Conservation (phyloP, 2,329 filamentous ascomycete species). For the Venturia aucupariae region DNA sequence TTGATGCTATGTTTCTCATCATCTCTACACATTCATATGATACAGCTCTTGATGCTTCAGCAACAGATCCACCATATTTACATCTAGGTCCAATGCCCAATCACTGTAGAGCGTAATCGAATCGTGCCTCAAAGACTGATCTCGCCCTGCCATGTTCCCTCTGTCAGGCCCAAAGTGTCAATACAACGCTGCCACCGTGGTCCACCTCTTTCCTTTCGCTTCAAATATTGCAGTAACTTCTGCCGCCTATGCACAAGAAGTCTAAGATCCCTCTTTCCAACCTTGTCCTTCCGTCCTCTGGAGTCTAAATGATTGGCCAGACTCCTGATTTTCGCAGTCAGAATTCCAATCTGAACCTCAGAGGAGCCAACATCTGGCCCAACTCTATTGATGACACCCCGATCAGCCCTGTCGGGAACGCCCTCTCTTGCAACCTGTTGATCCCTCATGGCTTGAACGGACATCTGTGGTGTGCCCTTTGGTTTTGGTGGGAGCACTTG, state of each 20-base stretch:
- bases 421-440: not conserved
- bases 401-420: not conserved
- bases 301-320: slow-evolving; percentile 62
- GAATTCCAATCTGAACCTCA: slow-evolving; percentile 93
- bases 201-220: slow-evolving; percentile 82
- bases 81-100: not conserved
- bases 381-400: slow-evolving; percentile 42
- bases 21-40: not conserved
- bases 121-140: slow-evolving; percentile 57
- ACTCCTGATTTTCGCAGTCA: slow-evolving; percentile 87
- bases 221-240: slow-evolving; percentile 78
- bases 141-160: slow-evolving; percentile 84
- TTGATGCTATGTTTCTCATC: too few relatives aligned
- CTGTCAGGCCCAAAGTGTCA: slow-evolving; percentile 72
- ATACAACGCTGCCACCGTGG: slow-evolving; percentile 83
- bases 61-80: not conserved
- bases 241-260: slow-evolving; percentile 81
- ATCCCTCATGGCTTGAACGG: slow-evolving; percentile 13
- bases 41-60: not conserved
- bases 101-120: not conserved
- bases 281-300: slow-evolving; percentile 74
- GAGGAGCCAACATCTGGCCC: slow-evolving; percentile 90
- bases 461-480: slow-evolving; percentile 19
- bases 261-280: slow-evolving; percentile 85
- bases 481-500: slow-evolving; percentile 52